Evolutionary conservation across 164 flowering plant species (phyloP).

Genomic region (Santalum album): DNA sequence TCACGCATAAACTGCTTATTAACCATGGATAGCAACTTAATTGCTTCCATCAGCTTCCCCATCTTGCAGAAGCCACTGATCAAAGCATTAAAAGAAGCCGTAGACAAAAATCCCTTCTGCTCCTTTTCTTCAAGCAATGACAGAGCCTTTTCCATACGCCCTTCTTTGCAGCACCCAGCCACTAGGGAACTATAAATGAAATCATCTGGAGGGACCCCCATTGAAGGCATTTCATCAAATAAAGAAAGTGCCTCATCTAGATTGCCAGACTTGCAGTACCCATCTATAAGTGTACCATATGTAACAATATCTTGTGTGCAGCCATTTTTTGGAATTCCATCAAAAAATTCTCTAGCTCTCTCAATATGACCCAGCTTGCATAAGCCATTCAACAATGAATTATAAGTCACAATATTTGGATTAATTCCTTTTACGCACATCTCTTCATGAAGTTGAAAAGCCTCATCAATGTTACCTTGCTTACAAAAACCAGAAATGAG

Average conservation of each 20-base stretch:
- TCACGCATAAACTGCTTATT: slow-evolving; percentile 32
- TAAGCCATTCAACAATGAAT: slow-evolving; percentile 49
- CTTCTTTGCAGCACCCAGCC: slow-evolving; percentile 55
- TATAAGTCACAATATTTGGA: slow-evolving; percentile 59
- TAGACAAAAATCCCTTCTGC: slow-evolving; percentile 41
- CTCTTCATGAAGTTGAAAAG: slow-evolving; percentile 39
- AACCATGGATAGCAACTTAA: slow-evolving; percentile 35
- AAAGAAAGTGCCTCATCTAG: slow-evolving; percentile 47
- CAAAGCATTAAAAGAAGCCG: slow-evolving; percentile 40
- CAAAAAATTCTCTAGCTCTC: slow-evolving; percentile 48
- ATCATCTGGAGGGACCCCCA: slow-evolving; percentile 37
- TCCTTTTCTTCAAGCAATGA: slow-evolving; percentile 43
- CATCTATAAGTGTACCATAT: slow-evolving; percentile 55
- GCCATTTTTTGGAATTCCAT: slow-evolving; percentile 33
- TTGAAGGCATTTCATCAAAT: slow-evolving; percentile 42
- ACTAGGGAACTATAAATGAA: slow-evolving; percentile 51
- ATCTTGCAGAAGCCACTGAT: slow-evolving; percentile 55
- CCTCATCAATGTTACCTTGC: slow-evolving; percentile 40
- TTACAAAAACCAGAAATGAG: slow-evolving; percentile 59
- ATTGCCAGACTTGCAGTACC: slow-evolving; percentile 55
- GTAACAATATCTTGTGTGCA: slow-evolving; percentile 43
- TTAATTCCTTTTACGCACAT: slow-evolving; percentile 48
- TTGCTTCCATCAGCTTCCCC: slow-evolving; percentile 37
- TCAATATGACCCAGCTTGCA: slow-evolving; percentile 47
- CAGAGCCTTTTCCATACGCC: slow-evolving; percentile 46